Percentiles rank a stretch among this genome's conserved stretches.
These are phyloP conservation scores for Artemisia tridentata DNA, from an alignment of 129 eudicot genomes.

Conservation along the genomic window DNA sequence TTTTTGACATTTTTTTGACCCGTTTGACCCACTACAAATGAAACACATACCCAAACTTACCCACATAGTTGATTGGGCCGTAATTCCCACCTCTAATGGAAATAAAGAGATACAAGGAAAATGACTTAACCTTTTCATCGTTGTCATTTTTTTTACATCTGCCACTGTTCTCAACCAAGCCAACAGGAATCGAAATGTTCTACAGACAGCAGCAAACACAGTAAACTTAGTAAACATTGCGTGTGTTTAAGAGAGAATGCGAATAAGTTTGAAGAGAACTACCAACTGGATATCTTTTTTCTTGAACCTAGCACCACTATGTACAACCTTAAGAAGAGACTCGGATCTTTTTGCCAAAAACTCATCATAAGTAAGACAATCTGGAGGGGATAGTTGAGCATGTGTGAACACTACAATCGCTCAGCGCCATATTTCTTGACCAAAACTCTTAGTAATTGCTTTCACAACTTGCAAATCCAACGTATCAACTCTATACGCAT, in stretches of 20 bases:
- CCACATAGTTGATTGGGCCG: too few relatives aligned
- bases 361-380: constrained; percentile 73
- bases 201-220: constrained; percentile 33
- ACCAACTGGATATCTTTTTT: constrained; percentile 58
- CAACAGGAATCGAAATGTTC: constrained; percentile 62
- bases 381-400: constrained; percentile 89
- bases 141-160: constrained; percentile 69
- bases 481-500: constrained; percentile 81
- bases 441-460: constrained; percentile 77
- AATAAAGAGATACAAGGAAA: background rate
- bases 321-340: constrained; percentile 66
- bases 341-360: constrained; percentile 70
- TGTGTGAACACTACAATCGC: constrained; percentile 81
- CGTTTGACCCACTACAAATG: too few relatives aligned
- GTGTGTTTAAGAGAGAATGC: background rate
- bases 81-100: too few relatives aligned
- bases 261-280: constrained; percentile 12
- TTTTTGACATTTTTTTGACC: too few relatives aligned
- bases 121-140: constrained; percentile 60
- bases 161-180: constrained; percentile 89
- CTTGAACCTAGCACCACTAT: constrained; percentile 53
- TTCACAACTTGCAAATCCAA: constrained; percentile 68
- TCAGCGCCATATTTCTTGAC: constrained; percentile 75
- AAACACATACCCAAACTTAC: too few relatives aligned
- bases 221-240: constrained; percentile 1